A percentile compares a stretch with the other conserved stretches of the same genome.
phyloP scores from a whole-genome alignment of 1,284 basidiomycete genomes.

The Caloboletus firmus region DNA sequence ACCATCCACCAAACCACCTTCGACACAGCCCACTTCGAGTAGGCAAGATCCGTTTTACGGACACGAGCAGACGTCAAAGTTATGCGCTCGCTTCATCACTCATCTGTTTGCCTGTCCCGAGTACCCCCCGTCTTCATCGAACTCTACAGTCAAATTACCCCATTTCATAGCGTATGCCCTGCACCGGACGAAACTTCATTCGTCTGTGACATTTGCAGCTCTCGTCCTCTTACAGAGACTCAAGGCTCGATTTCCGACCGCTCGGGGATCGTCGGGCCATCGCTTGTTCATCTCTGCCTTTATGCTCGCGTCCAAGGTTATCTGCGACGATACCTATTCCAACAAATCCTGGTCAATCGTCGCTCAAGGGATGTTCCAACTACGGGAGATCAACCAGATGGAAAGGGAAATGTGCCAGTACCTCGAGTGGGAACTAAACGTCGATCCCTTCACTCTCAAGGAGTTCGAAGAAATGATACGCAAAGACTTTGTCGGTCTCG shows the following conservation, averaged over 20 bases:
- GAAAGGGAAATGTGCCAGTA: slow-evolving; percentile 93
- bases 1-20: slow-evolving; percentile 30
- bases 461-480: slow-evolving; percentile 66
- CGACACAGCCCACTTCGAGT: slow-evolving; percentile 29
- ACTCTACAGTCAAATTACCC: slow-evolving; percentile 62
- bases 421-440: slow-evolving; percentile 87
- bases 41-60: slow-evolving; percentile 74
- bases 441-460: slow-evolving; percentile 63
- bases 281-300: slow-evolving; percentile 90
- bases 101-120: slow-evolving; percentile 78
- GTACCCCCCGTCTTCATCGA: slow-evolving; percentile 50
- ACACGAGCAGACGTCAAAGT: slow-evolving; percentile 64
- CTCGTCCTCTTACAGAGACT: slow-evolving; percentile 84
- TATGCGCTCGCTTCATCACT: slow-evolving; percentile 77
- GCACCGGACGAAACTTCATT: slow-evolving; percentile 82
- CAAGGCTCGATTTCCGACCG: slow-evolving; percentile 89
- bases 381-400: slow-evolving; percentile 95
- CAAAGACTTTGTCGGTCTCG: slow-evolving; percentile 57
- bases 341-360: slow-evolving; percentile 97
- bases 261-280: slow-evolving; percentile 89
- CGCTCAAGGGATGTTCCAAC: slow-evolving; percentile 86
- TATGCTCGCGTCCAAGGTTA: slow-evolving; percentile 91
- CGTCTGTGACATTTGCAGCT: slow-evolving; percentile 82
- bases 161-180: slow-evolving; percentile 89
- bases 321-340: slow-evolving; percentile 94